phyloP scores from a whole-genome alignment of 371 early-diverging fungal species.

The Lichtheimia corymbifera region DNA sequence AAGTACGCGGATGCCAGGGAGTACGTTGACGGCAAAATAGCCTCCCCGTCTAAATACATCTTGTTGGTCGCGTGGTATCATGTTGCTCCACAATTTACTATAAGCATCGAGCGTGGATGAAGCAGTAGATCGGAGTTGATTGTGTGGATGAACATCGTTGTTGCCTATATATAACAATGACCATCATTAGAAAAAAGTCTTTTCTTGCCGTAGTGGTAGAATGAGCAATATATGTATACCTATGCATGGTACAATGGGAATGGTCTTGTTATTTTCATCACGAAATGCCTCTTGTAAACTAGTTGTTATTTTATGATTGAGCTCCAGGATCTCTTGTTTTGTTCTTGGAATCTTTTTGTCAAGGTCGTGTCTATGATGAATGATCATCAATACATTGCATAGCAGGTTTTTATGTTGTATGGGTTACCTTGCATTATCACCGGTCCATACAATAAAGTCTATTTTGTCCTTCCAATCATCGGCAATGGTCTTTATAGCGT shows the following conservation, averaged over 20 bases:
- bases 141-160: conserved; percentile 80
- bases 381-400: conserved; percentile 13
- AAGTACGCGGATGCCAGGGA: conserved; percentile 47
- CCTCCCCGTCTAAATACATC: conserved; percentile 64
- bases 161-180: conserved; percentile 50
- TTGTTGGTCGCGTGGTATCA: conserved; percentile 59
- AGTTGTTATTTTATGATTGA: conserved; percentile 37
- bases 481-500: conserved; percentile 63
- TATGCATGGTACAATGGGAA: conserved; percentile 55
- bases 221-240: conserved; percentile 8
- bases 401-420: no score
- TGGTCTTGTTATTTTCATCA: conserved; percentile 12
- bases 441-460: conserved; percentile 82
- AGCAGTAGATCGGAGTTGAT: conserved; percentile 23
- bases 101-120: conserved; percentile 22
- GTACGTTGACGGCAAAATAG: conserved; percentile 65
- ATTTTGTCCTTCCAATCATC: conserved; percentile 49
- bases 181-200: no score
- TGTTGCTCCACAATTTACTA: conserved; percentile 53
- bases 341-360: conserved; percentile 62
- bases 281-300: conserved; percentile 18
- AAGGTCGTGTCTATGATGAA: conserved; percentile 60
- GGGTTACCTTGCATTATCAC: conserved; percentile 66
- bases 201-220: conserved; percentile 24
- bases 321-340: conserved; percentile 51